Evolutionary conservation across 2,329 filamentous ascomycete genomes (phyloP), one percentile per base, ranked within the genome.

Genomic region (Aspergillus pseudoviridinutans): DNA sequence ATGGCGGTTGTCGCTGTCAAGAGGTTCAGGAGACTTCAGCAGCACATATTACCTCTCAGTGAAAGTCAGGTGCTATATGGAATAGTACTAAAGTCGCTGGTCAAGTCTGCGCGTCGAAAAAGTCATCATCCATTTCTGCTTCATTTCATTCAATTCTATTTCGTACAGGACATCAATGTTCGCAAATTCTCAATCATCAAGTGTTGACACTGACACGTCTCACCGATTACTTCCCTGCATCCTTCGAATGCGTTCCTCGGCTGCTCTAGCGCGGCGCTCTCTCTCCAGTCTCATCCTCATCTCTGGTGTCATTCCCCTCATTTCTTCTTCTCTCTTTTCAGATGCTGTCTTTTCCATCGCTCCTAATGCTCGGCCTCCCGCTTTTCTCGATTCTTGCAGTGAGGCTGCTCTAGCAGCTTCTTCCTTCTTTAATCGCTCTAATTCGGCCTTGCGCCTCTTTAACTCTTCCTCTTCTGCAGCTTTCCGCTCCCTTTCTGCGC

Each of bases 221-320:
- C 22, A 47, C 4, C 28, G 20, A 54, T 64, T 53, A 69, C 10
- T 65, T 35, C 66, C 76, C 66, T 85, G 82, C 82, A 91, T 80
- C 67, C 82, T 82, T 75, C 83, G 86, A 58, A 97, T 82, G 69
- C 93, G 85, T 78, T 93, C 92, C 76, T 97, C 94, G 0, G 92
- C 93, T 8, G 94, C 94, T 66, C 93, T 85, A 3, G 94, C 94
- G 68, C 93, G 87, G 66, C 92, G 82, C 76, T 99, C 94, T 65
- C 94, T 81, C 73, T 97, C 94, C 54, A 97, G 74, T 71, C 84
- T 86, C 83, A 87, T 84, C 71, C 87, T 85, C 84, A 94, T 92
- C 76, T 97, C 93, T 0, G 91, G 87, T 46, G 90, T 95, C 78
- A 97, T 80, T 0, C 93, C 92, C 61, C 91, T 85, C 51, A 84